A percentile compares a stretch with the other conserved stretches of the same genome.
Evolutionary conservation across 176 grass and related monocot genomes (phyloP).

Genomic region (Avena eriantha): DNA sequence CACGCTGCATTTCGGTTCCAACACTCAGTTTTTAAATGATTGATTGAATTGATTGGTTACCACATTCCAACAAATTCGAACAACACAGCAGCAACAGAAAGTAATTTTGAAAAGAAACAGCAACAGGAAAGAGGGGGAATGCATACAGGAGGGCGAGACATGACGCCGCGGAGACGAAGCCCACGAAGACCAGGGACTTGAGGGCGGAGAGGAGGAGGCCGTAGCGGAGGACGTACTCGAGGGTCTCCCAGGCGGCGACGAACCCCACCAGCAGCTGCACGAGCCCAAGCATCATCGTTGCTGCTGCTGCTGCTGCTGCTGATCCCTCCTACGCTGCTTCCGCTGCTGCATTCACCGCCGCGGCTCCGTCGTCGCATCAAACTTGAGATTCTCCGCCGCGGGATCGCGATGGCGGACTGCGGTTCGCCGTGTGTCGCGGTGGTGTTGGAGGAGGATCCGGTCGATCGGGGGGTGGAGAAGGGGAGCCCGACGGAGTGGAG

Average conservation of each 20-base stretch:
- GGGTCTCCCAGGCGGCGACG: constrained; percentile 57
- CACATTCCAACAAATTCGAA: constrained; percentile 21
- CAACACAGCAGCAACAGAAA: not conserved
- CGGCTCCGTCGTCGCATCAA: constrained; percentile 24
- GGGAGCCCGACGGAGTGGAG: constrained; percentile 32
- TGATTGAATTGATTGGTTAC: not conserved
- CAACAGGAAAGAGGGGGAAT: not conserved
- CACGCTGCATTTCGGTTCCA: constrained; percentile 58
- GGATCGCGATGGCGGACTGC: constrained; percentile 23
- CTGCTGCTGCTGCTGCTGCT: not conserved
- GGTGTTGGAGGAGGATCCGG: constrained; percentile 1
- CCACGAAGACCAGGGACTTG: constrained; percentile 38
- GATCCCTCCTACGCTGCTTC: not conserved
- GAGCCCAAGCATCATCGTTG: constrained; percentile 42
- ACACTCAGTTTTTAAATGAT: not conserved
- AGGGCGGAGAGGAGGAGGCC: constrained; percentile 49
- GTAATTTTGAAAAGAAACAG: not conserved
- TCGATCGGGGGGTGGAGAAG: constrained; percentile 2
- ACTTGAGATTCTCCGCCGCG: not conserved
- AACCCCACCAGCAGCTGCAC: constrained; percentile 61
- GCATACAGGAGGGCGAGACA: constrained; percentile 38
- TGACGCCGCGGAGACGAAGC: constrained; percentile 28
- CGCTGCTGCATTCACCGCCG: constrained; percentile 24
- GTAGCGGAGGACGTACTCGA: constrained; percentile 59
- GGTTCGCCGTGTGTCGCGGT: constrained; percentile 19